These are phyloP conservation scores for Termitomyces sp. DNA, from an alignment of 768 basidiomycete genomes.

Conservation along the genomic window DNA sequence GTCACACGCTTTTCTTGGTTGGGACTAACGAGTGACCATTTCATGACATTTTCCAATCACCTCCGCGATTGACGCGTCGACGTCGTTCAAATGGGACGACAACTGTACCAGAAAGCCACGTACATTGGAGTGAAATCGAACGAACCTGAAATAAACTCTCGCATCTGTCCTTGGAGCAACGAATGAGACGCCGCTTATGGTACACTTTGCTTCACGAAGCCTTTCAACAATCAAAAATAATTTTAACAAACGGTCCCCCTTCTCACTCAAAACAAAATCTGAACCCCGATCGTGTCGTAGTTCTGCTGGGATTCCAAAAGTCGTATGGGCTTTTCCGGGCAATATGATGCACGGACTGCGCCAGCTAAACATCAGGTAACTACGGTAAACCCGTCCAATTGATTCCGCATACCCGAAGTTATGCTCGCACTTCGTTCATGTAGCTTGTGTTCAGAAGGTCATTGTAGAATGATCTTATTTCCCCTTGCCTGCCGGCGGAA, in stretches of 20 bases:
- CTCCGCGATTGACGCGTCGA: slow-evolving; percentile 1
- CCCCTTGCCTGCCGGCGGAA: neutral
- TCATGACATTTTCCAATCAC: neutral
- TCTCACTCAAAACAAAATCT: neutral
- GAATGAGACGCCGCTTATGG: no score
- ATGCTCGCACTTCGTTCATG: slow-evolving; percentile 1
- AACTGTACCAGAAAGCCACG: neutral
- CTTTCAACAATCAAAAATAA: neutral
- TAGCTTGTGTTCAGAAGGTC: neutral
- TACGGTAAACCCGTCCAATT: neutral
- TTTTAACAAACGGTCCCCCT: neutral
- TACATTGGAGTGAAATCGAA: neutral
- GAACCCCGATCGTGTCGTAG: slow-evolving; percentile 11
- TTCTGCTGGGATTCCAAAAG: neutral
- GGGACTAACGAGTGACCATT: no score
- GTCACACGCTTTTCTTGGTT: no score
- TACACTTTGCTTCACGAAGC: neutral
- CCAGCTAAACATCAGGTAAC: neutral
- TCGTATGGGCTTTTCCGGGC: neutral
- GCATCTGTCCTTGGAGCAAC: neutral
- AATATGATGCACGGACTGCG: neutral
- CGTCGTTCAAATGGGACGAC: neutral
- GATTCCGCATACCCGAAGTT: neutral
- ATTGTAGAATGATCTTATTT: neutral
- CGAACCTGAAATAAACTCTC: neutral